These are phyloP conservation scores for Periglandula ipomoeae DNA, from an alignment of 2,329 filamentous ascomycete genomes.

Conservation along the genomic window DNA sequence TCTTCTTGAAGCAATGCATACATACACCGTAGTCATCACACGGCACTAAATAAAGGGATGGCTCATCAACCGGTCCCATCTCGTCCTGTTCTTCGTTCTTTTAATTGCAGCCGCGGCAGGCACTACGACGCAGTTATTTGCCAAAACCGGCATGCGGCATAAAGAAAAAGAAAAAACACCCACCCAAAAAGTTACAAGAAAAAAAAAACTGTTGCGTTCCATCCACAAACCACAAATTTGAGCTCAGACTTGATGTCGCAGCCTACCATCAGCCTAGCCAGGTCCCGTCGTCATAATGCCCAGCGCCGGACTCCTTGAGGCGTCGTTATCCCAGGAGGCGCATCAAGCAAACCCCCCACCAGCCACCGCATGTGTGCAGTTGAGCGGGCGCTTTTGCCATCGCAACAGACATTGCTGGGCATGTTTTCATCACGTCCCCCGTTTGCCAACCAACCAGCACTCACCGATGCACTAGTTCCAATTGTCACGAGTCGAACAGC, in stretches of 20 bases:
- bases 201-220: neutral
- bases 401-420: neutral
- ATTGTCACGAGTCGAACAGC: neutral
- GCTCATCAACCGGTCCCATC: no score
- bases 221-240: neutral
- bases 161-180: neutral
- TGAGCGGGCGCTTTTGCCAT: slow-evolving; percentile 2
- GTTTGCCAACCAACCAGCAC: neutral
- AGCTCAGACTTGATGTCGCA: neutral
- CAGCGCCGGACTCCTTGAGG: neutral
- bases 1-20: no score
- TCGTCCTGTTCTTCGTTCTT: no score
- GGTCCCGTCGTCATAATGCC: neutral
- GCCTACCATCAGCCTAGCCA: no score
- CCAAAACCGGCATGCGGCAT: neutral
- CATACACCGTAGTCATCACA: no score
- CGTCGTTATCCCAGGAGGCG: no score
- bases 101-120: no score
- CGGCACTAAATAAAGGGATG: no score
- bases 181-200: no score
- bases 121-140: neutral
- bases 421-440: neutral
- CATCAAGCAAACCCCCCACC: neutral
- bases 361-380: neutral
- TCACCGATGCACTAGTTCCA: neutral